Evolutionary conservation across 768 basidiomycete genomes (phyloP).

Genomic region (Russula ochroleuca): DNA sequence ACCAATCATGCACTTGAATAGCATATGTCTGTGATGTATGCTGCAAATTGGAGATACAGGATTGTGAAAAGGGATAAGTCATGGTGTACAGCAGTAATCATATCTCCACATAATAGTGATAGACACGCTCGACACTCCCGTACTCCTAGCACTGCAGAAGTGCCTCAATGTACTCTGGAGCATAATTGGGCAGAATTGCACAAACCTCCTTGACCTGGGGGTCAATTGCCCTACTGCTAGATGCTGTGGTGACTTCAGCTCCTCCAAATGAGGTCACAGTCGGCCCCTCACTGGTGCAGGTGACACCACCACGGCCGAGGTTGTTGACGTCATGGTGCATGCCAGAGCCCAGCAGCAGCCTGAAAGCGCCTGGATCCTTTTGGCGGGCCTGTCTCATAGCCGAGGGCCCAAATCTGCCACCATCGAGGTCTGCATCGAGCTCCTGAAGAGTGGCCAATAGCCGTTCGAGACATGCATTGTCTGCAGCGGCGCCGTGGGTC

Average conservation of each 20-base stretch:
- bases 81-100: constrained; percentile 27
- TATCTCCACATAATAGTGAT: constrained; percentile 24
- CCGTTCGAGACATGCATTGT: constrained; percentile 55
- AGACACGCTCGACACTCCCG: constrained; percentile 54
- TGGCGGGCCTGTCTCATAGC: constrained; percentile 19
- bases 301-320: constrained; percentile 33
- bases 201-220: constrained; percentile 62
- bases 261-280: constrained; percentile 13
- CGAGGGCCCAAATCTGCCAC: background rate
- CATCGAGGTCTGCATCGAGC: constrained; percentile 32
- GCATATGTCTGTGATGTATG: background rate
- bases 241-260: background rate
- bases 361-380: constrained; percentile 52
- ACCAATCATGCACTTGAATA: no score
- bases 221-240: constrained; percentile 46
- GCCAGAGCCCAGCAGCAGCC: constrained; percentile 59
- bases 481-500: constrained; percentile 39
- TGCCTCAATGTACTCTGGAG: constrained; percentile 52
- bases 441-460: constrained; percentile 49
- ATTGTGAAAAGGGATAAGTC: constrained; percentile 21
- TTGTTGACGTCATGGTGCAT: constrained; percentile 40
- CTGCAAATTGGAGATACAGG: constrained; percentile 14
- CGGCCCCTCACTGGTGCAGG: background rate
- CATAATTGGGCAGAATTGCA: constrained; percentile 67
- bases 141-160: constrained; percentile 48